Base-by-base conservation (phyloP, 2,329 filamentous ascomycete species). In the Bisporella sp. region DNA sequence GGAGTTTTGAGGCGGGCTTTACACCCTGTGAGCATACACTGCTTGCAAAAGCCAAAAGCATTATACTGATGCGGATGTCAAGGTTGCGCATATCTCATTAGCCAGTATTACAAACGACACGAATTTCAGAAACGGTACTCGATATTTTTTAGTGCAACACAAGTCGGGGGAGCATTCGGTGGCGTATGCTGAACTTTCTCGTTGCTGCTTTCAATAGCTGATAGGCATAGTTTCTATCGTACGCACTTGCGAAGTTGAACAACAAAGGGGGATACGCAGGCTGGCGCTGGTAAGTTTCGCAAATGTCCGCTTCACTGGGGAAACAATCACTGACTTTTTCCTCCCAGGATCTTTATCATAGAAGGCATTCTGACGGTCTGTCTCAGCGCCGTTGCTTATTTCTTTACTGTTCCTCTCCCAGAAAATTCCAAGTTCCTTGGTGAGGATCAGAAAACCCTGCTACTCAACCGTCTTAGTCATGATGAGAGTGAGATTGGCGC, bases 121-220 rank as follows among this genome's bases (percentile, higher is more conserved):
- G 80, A 85, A 62, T 78, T 77, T 49, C 76, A 77, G 45, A 71
- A 76, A 33, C 75, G 80, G 30, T 81, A 82, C 71, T 63, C 65
- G 4, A 62, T 64, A 55, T 67, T 66, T 55, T 65, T 67, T 54
- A 62, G 62, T 48, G 63, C 64, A 65, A 71, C 61, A 21, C 31
- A 69, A 31, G 31, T 45, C 1, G 48, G 50, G 12, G 43, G 46
- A n/a, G 76, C 75, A 1, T 78, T 78, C 53, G 73, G 73, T 1
- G 73, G 73, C 4, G 21, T 21, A 21, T 21, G 21, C 21, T 21
- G 21, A 21, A 21, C 3, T 21, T 21, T 21, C 21, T 3, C 2
- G 3, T 21, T 21, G 21, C 21, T 3, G 21, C 21, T 21, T 21
- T 21, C 21, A 21, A 21, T 21, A 21, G 21, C 21, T 21, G 21